phyloP scores from a whole-genome alignment of 2,329 filamentous ascomycete genomes.

The Hymenoscyphus fructigenus region DNA sequence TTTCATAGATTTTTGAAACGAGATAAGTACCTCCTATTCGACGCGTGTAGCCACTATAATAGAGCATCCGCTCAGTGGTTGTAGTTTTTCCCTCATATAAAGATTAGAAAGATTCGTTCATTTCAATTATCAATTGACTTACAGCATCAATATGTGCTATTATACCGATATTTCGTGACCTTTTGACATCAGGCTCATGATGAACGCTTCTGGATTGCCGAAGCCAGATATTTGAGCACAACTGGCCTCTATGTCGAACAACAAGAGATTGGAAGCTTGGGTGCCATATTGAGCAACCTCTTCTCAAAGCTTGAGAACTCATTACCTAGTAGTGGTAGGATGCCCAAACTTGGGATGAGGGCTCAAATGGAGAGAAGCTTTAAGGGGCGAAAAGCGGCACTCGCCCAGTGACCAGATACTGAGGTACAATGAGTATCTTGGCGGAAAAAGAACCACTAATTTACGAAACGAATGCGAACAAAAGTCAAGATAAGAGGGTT shows the following conservation, averaged over 20 bases:
- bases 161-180: conserved; percentile 93
- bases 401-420: background rate
- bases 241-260: conserved; percentile 4
- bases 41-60: conserved; percentile 86
- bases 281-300: conserved; percentile 32
- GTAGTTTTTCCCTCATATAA: conserved; percentile 79
- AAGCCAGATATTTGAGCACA: conserved; percentile 10
- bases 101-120: background rate
- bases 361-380: background rate
- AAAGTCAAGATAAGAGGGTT: background rate
- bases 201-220: conserved; percentile 19
- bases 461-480: background rate
- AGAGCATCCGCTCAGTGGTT: conserved; percentile 98
- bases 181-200: conserved; percentile 39
- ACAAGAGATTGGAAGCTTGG: conserved; percentile 18
- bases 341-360: background rate
- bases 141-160: conserved; percentile 97
- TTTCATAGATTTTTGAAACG: background rate
- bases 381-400: background rate
- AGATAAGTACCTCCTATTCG: conserved; percentile 65
- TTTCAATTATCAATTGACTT: conserved; percentile 30
- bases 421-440: background rate
- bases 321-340: conserved; percentile 30
- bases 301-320: conserved; percentile 27
- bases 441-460: background rate